Conservation (phyloP, 169 alveolate genomes). For the Cyclospora cayetanensis region DNA sequence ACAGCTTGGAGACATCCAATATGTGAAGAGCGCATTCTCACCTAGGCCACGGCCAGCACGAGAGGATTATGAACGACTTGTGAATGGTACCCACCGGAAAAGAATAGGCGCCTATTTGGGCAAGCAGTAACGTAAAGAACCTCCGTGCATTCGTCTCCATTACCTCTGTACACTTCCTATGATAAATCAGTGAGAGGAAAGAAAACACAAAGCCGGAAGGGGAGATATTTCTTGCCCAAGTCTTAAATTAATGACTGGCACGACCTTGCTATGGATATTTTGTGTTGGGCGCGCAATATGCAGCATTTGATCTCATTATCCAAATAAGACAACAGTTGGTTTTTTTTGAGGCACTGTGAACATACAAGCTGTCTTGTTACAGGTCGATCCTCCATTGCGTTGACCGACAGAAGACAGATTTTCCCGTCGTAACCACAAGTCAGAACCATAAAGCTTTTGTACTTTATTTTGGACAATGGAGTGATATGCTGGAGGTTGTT, state of each 20-base stretch:
- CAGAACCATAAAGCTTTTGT: slow-evolving; percentile 25
- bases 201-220: too few relatives aligned
- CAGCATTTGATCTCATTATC: neutral
- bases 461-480: neutral
- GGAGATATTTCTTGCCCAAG: too few relatives aligned
- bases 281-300: neutral
- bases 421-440: slow-evolving; percentile 57
- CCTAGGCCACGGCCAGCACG: neutral
- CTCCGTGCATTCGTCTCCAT: neutral
- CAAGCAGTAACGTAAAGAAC: slow-evolving; percentile 1
- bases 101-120: slow-evolving; percentile 3
- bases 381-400: slow-evolving; percentile 25
- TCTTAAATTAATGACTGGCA: neutral
- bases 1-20: neutral
- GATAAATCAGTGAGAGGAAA: neutral
- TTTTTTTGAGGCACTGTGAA: neutral
- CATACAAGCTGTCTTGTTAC: slow-evolving; percentile 33
- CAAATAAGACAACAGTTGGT: neutral
- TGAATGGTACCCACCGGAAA: neutral
- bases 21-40: neutral
- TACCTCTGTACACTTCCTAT: slow-evolving; percentile 14
- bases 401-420: slow-evolving; percentile 33
- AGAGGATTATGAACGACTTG: neutral
- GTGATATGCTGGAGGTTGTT: neutral
- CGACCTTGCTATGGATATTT: neutral